These are phyloP conservation scores for Amaranthus tricolor DNA, from an alignment of 179 eudicot genomes.

Conservation along the genomic window DNA sequence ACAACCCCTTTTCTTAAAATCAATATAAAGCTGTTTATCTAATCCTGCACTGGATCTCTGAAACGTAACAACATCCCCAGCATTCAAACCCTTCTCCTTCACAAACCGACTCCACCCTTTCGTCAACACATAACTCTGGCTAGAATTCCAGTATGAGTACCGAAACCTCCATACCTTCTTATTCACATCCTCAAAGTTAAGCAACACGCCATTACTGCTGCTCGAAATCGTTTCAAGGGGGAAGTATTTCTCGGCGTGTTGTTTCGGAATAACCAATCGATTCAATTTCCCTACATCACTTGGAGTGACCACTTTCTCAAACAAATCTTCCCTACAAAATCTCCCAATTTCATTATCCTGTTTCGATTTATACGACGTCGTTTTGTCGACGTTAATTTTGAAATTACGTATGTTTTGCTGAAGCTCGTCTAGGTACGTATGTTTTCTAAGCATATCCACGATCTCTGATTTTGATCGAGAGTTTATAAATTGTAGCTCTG, in stretches of 20 bases:
- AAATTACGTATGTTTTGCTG: slow-evolving; percentile 47
- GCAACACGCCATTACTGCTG: slow-evolving; percentile 43
- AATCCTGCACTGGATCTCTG: slow-evolving; percentile 40
- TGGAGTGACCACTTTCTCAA: not conserved
- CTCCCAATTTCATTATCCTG: not conserved
- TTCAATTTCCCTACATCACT: not conserved
- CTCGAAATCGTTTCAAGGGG: slow-evolving; percentile 10
- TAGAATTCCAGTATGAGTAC: not conserved
- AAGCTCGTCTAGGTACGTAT: slow-evolving; percentile 74
- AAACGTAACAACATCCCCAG: not conserved
- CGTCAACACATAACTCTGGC: not conserved
- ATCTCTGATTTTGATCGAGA: slow-evolving; percentile 72
- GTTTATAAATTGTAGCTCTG: slow-evolving; percentile 45
- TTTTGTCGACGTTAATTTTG: not conserved
- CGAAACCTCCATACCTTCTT: not conserved
- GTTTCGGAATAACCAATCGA: not conserved
- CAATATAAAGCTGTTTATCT: slow-evolving; percentile 67
- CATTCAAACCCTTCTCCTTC: not conserved
- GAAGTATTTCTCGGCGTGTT: not conserved
- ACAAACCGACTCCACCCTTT: not conserved
- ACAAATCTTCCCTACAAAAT: slow-evolving; percentile 19
- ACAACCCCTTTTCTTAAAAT: slow-evolving; percentile 40
- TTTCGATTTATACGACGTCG: not conserved
- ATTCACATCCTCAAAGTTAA: not conserved
- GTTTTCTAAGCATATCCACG: slow-evolving; percentile 81